Evolutionary conservation across 208 protist species (phyloP), one percentile per base, ranked within the genome.

Genomic region (Crithidia bombi): DNA sequence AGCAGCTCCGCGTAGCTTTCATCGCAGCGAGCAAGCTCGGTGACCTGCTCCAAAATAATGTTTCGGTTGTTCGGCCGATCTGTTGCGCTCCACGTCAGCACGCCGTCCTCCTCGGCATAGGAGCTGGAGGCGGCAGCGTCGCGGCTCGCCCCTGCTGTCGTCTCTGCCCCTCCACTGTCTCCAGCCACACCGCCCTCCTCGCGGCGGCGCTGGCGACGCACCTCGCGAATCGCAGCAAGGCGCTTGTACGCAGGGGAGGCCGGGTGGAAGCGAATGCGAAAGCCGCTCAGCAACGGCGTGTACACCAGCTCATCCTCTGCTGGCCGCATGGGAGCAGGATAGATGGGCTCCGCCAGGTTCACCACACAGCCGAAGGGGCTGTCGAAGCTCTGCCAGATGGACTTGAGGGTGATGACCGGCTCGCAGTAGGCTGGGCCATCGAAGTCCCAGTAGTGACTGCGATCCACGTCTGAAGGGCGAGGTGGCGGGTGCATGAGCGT

Each of bases 11-110:
- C 74, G 67, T 88, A 96, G 41, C 73, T 72, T 46, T 79, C 77
- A 52, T 93, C 81, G 12, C 76, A 71, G n/a, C 57, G 71, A 12
- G 79, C 85, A 23, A 96, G 88, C 51, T 89, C 85, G 50, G 75
- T 49, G 7, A 96, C 63, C 67, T 96, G 91, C 66, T 92, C 85
- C 41, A 77, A 10, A 0, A 96, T 64, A 6, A 83, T 73, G 72
- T 86, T 90, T 19, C 91, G 88, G 58, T 92, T 89, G 70, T 96
- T 90, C 12, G 89, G 88, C 33, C 88, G 82, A 36, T 94, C 86
- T 1, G 81, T 67, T 14, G 88, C 91, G 49, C 79, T 88, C 89
- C 91, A 96, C 6, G 73, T 85, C 19, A 96, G 65, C 57, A 89
- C 65, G 17, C 87, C 79, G 75, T 83, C 57, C 49, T 77, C 78